Evolutionary conservation across 1,139 yeast genomes (phyloP), one percentile per base, ranked within the genome.

Genomic region (Pichia sp.): DNA sequence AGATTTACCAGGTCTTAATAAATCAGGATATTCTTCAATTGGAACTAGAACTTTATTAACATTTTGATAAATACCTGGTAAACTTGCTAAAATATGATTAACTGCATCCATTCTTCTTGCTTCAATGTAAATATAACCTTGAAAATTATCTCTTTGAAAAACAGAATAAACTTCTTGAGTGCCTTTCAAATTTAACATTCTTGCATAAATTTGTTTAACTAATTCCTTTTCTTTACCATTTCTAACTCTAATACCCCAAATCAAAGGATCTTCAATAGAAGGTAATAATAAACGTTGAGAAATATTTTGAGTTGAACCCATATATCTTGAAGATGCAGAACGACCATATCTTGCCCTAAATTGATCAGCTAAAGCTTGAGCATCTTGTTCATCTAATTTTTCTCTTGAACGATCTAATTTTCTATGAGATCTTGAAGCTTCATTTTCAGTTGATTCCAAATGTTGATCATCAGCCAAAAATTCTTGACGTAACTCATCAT

Each of bases 71-170:
- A 92, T 82, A 65, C 89, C 90, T 41, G 94, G 92, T 67, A 94
- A 79, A 68, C 97, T 97, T 44, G 80, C 78, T 54, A 92, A 75
- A 11, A 96, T 96, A 53, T 79, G 82, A 62, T 85, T 87, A 44
- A 92, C 95, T 28, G 96, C 97, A 56, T 92, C 89, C 53, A 92
- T 86, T 65, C 87, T 85, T 54, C 92, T 84, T 29, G 98, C 97
- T 70, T 92, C 98, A 56, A 94, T 78, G 66, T 92, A 92, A 49
- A 92, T 80, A 64, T 94, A 88, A 29, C 97, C 97, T 41, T 82
- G 76, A 65, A 90, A 90, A 42, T 88, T 82, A 62, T 92, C 97
- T 69, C 98, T 78, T 69, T 92, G 97, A 72, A 92, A 92, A 30
- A 86, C 95, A n/a, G 96, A 86, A 65, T 78, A 77, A 49, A 92